Percentiles rank a stretch among this genome's conserved stretches.
These are phyloP conservation scores for Solanum hybrid DNA, from an alignment of 305 asterid genomes.

Conservation along the genomic window DNA sequence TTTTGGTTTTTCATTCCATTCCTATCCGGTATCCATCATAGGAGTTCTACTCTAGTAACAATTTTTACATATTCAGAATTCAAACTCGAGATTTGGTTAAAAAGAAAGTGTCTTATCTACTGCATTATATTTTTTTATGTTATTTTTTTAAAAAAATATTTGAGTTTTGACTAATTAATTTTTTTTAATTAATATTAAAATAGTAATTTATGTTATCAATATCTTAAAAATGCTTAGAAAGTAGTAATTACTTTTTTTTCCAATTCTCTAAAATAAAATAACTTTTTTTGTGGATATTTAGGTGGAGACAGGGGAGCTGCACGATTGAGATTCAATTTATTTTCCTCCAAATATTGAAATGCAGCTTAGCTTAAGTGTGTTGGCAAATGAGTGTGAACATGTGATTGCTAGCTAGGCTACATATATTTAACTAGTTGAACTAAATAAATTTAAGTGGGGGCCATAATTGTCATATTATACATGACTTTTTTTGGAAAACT, in stretches of 20 bases:
- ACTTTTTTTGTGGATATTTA: background rate
- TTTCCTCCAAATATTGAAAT: background rate
- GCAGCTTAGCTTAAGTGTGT: background rate
- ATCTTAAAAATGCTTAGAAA: background rate
- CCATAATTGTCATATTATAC: background rate
- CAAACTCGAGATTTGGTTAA: background rate
- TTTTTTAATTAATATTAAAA: background rate
- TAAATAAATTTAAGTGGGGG: background rate
- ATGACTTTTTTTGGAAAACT: too few species aligned
- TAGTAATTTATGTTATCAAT: background rate
- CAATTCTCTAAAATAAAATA: background rate
- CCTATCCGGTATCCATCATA: too few species aligned
- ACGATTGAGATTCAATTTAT: background rate
- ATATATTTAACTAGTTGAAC: background rate
- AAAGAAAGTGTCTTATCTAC: too few species aligned
- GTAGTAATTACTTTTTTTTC: background rate
- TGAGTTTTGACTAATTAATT: too few species aligned
- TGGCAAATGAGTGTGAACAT: background rate
- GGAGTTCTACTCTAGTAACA: too few species aligned
- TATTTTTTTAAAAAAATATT: too few species aligned
- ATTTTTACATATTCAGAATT: too few species aligned
- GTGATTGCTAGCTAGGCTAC: background rate
- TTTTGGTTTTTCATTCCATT: background rate
- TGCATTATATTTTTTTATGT: too few species aligned
- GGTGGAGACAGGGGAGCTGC: background rate